Percentiles rank a stretch among this genome's conserved stretches.
These are phyloP conservation scores for Metarhizium rileyi DNA, from an alignment of 2,329 filamentous ascomycete genomes.

Conservation along the genomic window DNA sequence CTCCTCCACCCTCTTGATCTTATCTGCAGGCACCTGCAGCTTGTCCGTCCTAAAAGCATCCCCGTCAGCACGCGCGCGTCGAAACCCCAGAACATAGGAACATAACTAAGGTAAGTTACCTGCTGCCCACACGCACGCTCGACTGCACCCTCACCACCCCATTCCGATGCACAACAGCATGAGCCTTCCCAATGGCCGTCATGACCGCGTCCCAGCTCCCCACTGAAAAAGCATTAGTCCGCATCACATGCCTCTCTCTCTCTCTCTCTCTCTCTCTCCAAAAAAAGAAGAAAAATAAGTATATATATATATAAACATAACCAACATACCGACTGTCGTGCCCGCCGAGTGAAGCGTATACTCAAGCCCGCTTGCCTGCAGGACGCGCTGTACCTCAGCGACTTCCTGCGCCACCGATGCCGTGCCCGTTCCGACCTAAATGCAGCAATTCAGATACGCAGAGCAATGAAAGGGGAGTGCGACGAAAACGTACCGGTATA, in stretches of 20 bases:
- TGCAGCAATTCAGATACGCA: no score
- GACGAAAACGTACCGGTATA: slow-evolving; percentile 39
- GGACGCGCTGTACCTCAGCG: slow-evolving; percentile 75
- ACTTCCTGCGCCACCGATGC: slow-evolving; percentile 74
- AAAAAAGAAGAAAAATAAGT: neutral
- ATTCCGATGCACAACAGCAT: slow-evolving; percentile 63
- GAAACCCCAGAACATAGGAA: no score
- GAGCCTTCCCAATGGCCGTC: slow-evolving; percentile 74
- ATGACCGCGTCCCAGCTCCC: slow-evolving; percentile 87
- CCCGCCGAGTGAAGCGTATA: slow-evolving; percentile 91
- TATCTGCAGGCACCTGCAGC: slow-evolving; percentile 69
- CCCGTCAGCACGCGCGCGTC: no score
- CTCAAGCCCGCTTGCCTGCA: slow-evolving; percentile 69
- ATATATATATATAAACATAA: no score
- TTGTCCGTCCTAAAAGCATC: slow-evolving; percentile 73
- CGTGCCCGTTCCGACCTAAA: slow-evolving; percentile 74
- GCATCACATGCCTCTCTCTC: no score
- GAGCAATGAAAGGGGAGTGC: no score
- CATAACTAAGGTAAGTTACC: no score
- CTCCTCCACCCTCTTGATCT: slow-evolving; percentile 54
- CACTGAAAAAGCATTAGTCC: slow-evolving; percentile 41
- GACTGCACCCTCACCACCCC: slow-evolving; percentile 80
- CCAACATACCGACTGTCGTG: slow-evolving; percentile 79
- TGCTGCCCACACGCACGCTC: slow-evolving; percentile 76
- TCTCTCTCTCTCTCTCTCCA: no score